Base-by-base conservation (phyloP, 352 stramenopile genomes). In the Phytophthora multivora region DNA sequence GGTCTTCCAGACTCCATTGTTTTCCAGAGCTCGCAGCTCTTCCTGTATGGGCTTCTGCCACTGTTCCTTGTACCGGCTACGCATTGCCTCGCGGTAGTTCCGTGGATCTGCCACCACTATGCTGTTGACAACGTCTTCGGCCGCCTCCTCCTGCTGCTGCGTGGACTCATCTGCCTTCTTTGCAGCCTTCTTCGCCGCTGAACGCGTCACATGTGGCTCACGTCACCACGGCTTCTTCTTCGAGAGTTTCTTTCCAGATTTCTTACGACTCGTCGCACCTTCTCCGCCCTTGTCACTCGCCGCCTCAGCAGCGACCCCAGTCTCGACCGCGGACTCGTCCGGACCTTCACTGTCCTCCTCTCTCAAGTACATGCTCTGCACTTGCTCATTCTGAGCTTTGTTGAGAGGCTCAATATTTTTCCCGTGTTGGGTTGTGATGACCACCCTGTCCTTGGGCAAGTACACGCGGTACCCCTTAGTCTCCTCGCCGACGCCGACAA, bases 391-490 rank as follows among this genome's bases (percentile, higher is more conserved):
- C 4, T 49, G 41, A 3, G 11, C 12, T 23, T 49, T 49, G 41
- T 18, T 5, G 0, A 49, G 15, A 13, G 41, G 35, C 10, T 33
- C 41, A 6, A 49, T 49, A 12, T 49, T 49, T 7, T 19, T 49
- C 0, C 35, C 19, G 31, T 73, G 51, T 12, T 69, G 51, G 0
- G 57, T 73, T 1, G 45, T 42, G 0, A 63, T 8, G 0, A 72
- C 57, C 9, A 61, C 35, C 5, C 28, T 35, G 5, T 59, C 35
- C 28, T 55, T 42, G 0, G 45, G 51, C 13, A 73, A n/a, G 31
- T 68, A 67, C 2, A 66, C 57, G 10, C 41, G 28, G 36, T 64
- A 72, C 0, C 39, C 35, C 8, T 73, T 73, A 7, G 45, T 63
- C 5, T 64, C 51, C 9, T 51, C 42, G 18, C 51, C 33, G 5